Percentiles rank a stretch among this genome's conserved stretches.
These are phyloP conservation scores for Entomortierella lignicola DNA, from an alignment of 192 early-diverging fungal species.

Conservation along the genomic window DNA sequence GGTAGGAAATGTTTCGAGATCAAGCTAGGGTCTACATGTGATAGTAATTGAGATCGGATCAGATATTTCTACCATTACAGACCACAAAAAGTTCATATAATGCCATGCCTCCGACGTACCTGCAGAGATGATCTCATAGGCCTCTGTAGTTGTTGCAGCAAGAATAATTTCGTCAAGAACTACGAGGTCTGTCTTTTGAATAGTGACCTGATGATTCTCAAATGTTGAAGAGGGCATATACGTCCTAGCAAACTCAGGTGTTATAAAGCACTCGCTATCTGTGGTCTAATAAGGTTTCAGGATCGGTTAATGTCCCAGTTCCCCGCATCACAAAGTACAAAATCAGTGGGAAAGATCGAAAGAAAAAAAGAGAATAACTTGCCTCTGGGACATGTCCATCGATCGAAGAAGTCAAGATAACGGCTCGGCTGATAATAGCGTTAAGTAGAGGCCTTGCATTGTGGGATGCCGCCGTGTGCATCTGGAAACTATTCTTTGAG, in stretches of 20 bases:
- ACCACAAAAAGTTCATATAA: not conserved
- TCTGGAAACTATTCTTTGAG: conserved; percentile 33
- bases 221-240: conserved; percentile 21
- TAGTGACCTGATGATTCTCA: conserved; percentile 33
- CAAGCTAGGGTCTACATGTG: conserved; percentile 32
- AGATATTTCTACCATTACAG: no score
- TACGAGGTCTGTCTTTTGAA: conserved; percentile 59
- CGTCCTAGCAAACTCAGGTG: conserved; percentile 38
- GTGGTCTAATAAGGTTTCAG: conserved; percentile 19
- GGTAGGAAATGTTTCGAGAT: conserved; percentile 42
- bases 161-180: conserved; percentile 73
- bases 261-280: conserved; percentile 46
- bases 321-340: not conserved
- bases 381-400: conserved; percentile 48
- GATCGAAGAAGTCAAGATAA: conserved; percentile 46
- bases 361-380: not conserved
- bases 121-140: conserved; percentile 59
- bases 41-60: not conserved
- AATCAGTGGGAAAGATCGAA: not conserved
- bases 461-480: conserved; percentile 17
- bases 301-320: not conserved
- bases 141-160: conserved; percentile 62
- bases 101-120: not conserved
- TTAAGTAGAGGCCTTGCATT: conserved; percentile 15
- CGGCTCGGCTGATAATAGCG: conserved; percentile 42